Evolutionary conservation across 192 early-diverging fungal species (phyloP).

Genomic region (Backusella macrospora): DNA sequence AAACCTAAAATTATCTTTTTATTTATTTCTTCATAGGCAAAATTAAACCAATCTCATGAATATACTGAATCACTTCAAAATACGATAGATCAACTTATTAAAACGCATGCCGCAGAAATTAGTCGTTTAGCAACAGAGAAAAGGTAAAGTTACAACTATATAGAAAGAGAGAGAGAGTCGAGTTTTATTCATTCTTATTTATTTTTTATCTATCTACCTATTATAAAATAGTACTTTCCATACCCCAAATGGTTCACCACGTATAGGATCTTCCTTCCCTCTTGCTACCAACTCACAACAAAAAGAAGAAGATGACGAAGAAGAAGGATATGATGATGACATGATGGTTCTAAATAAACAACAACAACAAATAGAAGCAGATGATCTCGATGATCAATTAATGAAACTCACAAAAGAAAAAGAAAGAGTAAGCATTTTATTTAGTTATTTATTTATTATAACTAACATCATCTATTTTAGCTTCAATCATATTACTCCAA

Average conservation of each 20-base stretch:
- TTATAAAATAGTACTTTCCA: not conserved
- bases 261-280: not conserved
- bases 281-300: not conserved
- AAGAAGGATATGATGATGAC: not conserved
- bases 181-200: too few relatives aligned
- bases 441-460: not conserved
- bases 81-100: constrained; percentile 26
- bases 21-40: not conserved
- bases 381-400: constrained; percentile 46
- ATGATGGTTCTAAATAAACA: too few relatives aligned
- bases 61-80: constrained; percentile 22
- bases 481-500: constrained; percentile 52
- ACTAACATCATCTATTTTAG: constrained; percentile 5
- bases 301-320: not conserved
- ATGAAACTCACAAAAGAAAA: constrained; percentile 48
- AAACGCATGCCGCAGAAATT: constrained; percentile 20
- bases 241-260: constrained; percentile 31
- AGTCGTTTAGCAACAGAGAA: constrained; percentile 8
- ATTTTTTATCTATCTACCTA: too few relatives aligned
- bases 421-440: constrained; percentile 24
- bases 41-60: constrained; percentile 19
- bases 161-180: too few relatives aligned
- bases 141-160: too few relatives aligned
- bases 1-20: not conserved
- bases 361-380: not conserved